Evolutionary conservation across 495 filamentous ascomycete genomes (phyloP).

Genomic region (Neurospora africana): DNA sequence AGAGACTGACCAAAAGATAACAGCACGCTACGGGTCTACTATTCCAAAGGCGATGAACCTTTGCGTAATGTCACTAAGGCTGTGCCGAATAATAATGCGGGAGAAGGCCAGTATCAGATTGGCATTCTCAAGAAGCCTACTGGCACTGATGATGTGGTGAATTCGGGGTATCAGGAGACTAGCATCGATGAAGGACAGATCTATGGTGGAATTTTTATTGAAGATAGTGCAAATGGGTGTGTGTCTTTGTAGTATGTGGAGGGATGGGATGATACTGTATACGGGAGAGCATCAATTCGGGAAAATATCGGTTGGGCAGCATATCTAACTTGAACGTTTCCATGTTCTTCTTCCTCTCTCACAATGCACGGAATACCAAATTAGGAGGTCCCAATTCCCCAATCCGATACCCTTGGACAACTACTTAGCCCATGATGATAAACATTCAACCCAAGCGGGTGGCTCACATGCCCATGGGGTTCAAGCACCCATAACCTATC

Average conservation of each 20-base stretch:
- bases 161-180: slow-evolving; percentile 41
- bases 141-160: slow-evolving; percentile 40
- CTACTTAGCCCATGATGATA: not conserved
- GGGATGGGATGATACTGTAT: not conserved
- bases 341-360: not conserved
- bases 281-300: not conserved
- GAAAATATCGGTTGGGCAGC: too few relatives aligned
- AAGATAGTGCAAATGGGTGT: slow-evolving; percentile 36
- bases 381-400: not conserved
- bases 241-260: slow-evolving; percentile 26
- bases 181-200: slow-evolving; percentile 43
- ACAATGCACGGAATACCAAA: not conserved
- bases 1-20: not conserved
- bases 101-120: slow-evolving; percentile 47
- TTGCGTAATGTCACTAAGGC: slow-evolving; percentile 37
- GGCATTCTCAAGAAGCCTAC: slow-evolving; percentile 50
- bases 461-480: not conserved
- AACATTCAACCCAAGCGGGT: not conserved
- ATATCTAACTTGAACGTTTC: too few relatives aligned
- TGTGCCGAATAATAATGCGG: slow-evolving; percentile 40
- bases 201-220: slow-evolving; percentile 46
- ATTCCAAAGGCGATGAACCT: slow-evolving; percentile 37
- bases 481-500: not conserved
- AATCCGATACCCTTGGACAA: not conserved
- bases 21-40: slow-evolving; percentile 45